Conservation (phyloP, 345 rosid genomes). For the Barbarea vulgaris region DNA sequence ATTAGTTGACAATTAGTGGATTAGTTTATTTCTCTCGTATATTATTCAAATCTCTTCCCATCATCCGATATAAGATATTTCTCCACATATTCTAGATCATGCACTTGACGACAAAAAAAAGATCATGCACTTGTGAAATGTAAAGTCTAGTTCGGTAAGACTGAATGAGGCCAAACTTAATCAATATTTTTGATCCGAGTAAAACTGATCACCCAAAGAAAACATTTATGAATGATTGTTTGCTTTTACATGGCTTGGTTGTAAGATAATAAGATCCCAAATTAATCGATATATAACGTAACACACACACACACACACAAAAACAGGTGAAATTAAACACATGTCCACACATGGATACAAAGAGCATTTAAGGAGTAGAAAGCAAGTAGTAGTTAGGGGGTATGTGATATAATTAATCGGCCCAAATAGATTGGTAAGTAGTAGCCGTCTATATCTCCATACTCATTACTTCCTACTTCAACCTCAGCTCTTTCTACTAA, state of each 20-base stretch:
- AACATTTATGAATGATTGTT: not conserved
- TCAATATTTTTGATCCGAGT: not conserved
- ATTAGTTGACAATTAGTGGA: too few relatives aligned
- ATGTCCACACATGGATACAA: conserved; percentile 32
- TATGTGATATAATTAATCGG: conserved; percentile 35
- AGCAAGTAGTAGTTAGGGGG: conserved; percentile 37
- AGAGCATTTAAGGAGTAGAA: conserved; percentile 38
- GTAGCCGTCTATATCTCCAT: conserved; percentile 31
- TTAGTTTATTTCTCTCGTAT: too few relatives aligned
- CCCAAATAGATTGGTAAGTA: conserved; percentile 36
- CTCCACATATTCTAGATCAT: too few relatives aligned
- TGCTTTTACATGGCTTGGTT: not conserved
- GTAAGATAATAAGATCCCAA: not conserved
- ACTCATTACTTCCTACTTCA: conserved; percentile 26
- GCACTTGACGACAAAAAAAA: too few relatives aligned
- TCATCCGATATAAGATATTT: too few relatives aligned
- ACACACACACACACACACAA: not conserved
- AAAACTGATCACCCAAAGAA: not conserved
- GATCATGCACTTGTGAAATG: too few relatives aligned
- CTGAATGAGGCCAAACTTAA: not conserved
- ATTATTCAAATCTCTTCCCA: too few relatives aligned
- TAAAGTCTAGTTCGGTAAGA: too few relatives aligned
- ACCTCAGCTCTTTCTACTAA: conserved; percentile 34
- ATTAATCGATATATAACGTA: not conserved
- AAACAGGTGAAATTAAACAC: conserved; percentile 27